These are phyloP conservation scores for Curvularia spicifera DNA, from an alignment of 2,329 filamentous ascomycete genomes.

Conservation along the genomic window DNA sequence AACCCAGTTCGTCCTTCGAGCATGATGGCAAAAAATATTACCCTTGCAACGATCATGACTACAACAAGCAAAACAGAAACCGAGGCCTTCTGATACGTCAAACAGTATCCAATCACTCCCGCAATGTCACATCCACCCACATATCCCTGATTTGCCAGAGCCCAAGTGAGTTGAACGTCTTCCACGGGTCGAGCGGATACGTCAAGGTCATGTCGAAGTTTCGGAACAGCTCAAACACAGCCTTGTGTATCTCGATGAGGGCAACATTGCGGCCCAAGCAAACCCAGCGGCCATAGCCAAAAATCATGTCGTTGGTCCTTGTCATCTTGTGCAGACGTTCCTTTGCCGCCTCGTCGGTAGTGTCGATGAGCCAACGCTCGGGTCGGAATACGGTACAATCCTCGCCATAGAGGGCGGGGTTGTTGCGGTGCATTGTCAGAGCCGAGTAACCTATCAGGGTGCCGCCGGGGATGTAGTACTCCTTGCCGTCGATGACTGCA, in stretches of 20 bases:
- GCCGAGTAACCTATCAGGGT: constrained; percentile 45
- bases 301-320: constrained; percentile 45
- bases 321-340: constrained; percentile 41
- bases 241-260: constrained; percentile 49
- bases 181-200: constrained; percentile 42
- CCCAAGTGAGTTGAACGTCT: constrained; percentile 35
- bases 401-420: constrained; percentile 39
- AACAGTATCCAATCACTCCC: constrained; percentile 16
- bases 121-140: constrained; percentile 40
- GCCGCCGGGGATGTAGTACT: constrained; percentile 44
- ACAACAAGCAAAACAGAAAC: background rate
- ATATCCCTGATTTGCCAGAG: constrained; percentile 42
- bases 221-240: constrained; percentile 51
- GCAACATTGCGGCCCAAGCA: constrained; percentile 47
- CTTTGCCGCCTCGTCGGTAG: constrained; percentile 26
- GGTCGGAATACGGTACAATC: constrained; percentile 58
- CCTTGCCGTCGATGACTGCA: constrained; percentile 36
- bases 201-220: constrained; percentile 44
- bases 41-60: background rate
- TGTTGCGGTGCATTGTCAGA: constrained; percentile 43
- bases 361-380: constrained; percentile 56
- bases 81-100: background rate
- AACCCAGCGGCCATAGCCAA: constrained; percentile 46
- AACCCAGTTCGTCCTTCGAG: constrained; percentile 6
- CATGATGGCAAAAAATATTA: background rate